Base-by-base conservation (phyloP, 1,284 basidiomycete species). In the Pulveroboletus sp. region DNA sequence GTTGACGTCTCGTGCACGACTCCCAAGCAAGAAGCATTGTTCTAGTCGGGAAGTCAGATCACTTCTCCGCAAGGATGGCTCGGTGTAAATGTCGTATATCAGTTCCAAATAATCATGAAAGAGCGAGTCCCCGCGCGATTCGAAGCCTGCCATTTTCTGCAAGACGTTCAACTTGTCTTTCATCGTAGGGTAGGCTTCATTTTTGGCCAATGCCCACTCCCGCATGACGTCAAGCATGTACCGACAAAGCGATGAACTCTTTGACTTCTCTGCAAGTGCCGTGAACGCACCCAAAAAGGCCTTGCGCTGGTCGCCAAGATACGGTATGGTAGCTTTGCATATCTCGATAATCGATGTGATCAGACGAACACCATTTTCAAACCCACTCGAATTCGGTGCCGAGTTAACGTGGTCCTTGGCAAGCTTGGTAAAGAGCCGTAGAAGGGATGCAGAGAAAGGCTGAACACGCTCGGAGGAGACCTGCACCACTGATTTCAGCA, bases 1-100 rank as follows among this genome's bases (percentile, higher is more conserved):
- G 10, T 76, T 73, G 0, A 89, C 78, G 65, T 98, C 93, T 61
- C 88, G 82, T 19, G 91, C 89, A 35, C 93, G 86, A 68, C 93
- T 96, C 6, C 97, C 97, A 32, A 98, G 79, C 40, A 99, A 78
- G 78, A 99, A 99, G 0, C 95, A 88, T 33, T 91, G 87, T 68
- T 99, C 98, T 21, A 99, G 81, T 16, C 94, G 86, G 50, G 93
- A 89, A 1, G 97, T 99, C 57, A 99, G 79, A 64, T 99, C 97
- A 57, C 93, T 97, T 50, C 95, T 86, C 21, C 92, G 86, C 40
- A 99, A 78, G 6, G 79, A 76, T 4, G 93, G 87, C 46, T 95
- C 90, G 11, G 89, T 91, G 76, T 98, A 99, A 65, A 99, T 95
- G 63, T 95, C 91, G 67, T 93, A 91, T 60, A 99, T 91, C 55